Evolutionary conservation across 2,329 filamentous ascomycete genomes (phyloP).

Genomic region (Ophiostoma himal-ulmi): DNA sequence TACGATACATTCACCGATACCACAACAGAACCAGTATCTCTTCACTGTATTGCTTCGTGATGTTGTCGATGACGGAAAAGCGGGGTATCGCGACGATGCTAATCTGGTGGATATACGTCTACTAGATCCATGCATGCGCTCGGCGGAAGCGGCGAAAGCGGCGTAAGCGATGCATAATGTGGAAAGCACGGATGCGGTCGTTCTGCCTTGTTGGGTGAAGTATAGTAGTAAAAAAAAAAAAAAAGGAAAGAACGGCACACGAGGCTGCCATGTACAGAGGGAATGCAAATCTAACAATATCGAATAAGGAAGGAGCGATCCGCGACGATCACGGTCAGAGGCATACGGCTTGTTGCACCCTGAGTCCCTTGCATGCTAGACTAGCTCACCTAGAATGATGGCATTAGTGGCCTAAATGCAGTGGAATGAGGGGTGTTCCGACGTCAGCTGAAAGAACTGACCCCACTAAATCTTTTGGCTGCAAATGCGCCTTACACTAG

Average conservation of each 20-base stretch:
- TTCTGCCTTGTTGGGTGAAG: neutral
- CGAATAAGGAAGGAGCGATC: neutral
- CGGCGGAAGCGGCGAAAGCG: neutral
- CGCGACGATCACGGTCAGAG: neutral
- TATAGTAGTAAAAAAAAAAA: neutral
- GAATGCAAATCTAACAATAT: neutral
- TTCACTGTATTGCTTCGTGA: neutral
- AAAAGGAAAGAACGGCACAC: neutral
- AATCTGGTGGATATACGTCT: neutral
- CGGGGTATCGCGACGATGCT: slow-evolving; percentile 1
- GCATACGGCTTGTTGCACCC: neutral
- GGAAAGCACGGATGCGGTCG: neutral
- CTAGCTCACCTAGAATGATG: neutral
- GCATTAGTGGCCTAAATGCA: neutral
- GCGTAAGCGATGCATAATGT: neutral
- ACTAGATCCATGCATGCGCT: neutral
- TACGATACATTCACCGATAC: neutral
- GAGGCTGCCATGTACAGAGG: neutral
- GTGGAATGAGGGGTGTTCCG: neutral
- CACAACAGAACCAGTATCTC: neutral
- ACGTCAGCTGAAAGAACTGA: neutral
- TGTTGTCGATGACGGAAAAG: neutral
- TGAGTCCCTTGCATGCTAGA: neutral
- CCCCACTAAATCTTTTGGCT: neutral
- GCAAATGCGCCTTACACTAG: neutral